These are phyloP conservation scores for Nephelium lappaceum DNA, from an alignment of 345 rosid genomes.

Conservation along the genomic window DNA sequence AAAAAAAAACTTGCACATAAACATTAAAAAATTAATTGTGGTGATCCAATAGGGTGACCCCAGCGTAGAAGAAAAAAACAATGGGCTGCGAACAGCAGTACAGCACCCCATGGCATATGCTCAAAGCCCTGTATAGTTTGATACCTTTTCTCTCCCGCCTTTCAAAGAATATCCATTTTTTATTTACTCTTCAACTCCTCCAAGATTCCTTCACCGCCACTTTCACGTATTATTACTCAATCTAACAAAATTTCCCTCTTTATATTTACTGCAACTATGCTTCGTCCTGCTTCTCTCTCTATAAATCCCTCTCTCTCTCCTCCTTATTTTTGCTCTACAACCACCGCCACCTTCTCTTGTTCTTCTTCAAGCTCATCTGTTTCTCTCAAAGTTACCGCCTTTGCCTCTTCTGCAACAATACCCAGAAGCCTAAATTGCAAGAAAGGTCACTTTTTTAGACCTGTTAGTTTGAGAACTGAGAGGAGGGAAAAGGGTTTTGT, in stretches of 20 bases:
- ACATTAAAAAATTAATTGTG: no score
- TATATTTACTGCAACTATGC: slow-evolving; percentile 14
- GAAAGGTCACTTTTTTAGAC: not conserved
- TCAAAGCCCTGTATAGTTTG: not conserved
- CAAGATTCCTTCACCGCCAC: slow-evolving; percentile 23
- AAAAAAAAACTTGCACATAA: no score
- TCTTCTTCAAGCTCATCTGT: slow-evolving; percentile 27
- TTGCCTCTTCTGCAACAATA: slow-evolving; percentile 22
- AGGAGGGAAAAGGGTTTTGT: slow-evolving; percentile 15
- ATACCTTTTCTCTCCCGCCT: not conserved
- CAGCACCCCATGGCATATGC: slow-evolving; percentile 20
- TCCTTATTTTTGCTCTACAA: slow-evolving; percentile 23
- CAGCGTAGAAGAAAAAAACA: not conserved
- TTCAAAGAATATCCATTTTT: slow-evolving; percentile 27
- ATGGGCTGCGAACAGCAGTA: no score
- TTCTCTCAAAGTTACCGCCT: slow-evolving; percentile 22
- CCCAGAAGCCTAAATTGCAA: slow-evolving; percentile 41
- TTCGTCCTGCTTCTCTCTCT: slow-evolving; percentile 48
- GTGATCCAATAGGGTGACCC: not conserved
- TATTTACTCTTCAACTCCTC: not conserved
- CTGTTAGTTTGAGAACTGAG: slow-evolving; percentile 13
- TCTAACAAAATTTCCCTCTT: slow-evolving; percentile 15
- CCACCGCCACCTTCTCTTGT: slow-evolving; percentile 9
- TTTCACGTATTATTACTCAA: not conserved
- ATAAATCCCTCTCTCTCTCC: slow-evolving; percentile 50